Evolutionary conservation across 2,329 filamentous ascomycete genomes (phyloP), one percentile per base, ranked within the genome.

Genomic region (Arthrinium phaeospermum): DNA sequence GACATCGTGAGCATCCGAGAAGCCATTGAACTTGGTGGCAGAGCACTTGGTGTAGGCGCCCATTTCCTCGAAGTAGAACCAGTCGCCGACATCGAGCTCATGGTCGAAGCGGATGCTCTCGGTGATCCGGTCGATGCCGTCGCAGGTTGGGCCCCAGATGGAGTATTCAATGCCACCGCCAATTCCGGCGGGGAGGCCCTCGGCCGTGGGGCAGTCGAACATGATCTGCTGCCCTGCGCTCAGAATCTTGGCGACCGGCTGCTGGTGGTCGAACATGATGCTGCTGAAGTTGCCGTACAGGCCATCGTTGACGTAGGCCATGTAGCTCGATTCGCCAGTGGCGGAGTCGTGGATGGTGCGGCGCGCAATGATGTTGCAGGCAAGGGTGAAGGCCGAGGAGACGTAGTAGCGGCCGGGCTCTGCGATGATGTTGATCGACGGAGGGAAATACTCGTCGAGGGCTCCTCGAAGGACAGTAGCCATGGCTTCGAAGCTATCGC

Each of bases 11-110:
- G 91, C 89, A 83, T 98, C 94, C 71, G 92, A 93, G 85, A 98
- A 99, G 75, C 96, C 96, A 78, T 99, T 99, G 91, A 99, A 99
- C 80, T 93, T 92, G 72, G 96, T 99, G 75, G 96, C 96, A 73
- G 95, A 98, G 88, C 96, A 98, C 88, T 95, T 97, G 78, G 96
- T 98, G 84, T 99, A 99, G 34, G 96, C 96, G 71, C 96, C 96
- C 96, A 99, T 99, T 74, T 98, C 91, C 85, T 98, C 94, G 83
- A 99, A 99, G 86, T 97, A 99, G 71, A 99, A 88, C 96, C 96
- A 99, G 83, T 99, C 96, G 70, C 96, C 96, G 10, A 98, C 94
- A 80, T 98, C 92, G 61, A 99, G 86, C 68, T 93, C 89, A 70
- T 93, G 91, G 46, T 91, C 85, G 79, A 98, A 94, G 74, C 88